phyloP scores from a whole-genome alignment of 179 eudicot species.

The Camellia oleifera region DNA sequence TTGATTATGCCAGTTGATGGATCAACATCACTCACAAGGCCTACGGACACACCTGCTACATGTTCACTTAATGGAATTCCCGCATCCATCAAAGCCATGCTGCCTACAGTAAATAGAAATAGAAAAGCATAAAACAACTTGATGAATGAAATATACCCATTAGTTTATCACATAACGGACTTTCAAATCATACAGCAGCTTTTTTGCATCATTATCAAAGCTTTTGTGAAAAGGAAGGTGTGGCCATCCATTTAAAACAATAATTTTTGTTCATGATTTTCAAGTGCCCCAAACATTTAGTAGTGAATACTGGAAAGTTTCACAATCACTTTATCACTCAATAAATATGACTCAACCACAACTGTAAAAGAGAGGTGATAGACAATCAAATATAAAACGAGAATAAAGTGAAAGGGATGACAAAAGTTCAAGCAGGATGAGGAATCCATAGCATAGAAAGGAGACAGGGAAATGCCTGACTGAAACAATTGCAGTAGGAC shows the following conservation, averaged over 20 bases:
- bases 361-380: neutral
- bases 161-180: neutral
- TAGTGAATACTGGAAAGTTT: neutral
- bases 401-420: neutral
- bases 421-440: neutral
- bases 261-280: neutral
- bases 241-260: neutral
- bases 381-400: neutral
- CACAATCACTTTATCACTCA: neutral
- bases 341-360: neutral
- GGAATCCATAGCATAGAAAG: neutral
- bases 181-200: neutral
- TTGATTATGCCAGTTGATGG: constrained; percentile 63
- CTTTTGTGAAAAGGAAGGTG: neutral
- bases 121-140: neutral
- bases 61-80: constrained; percentile 89
- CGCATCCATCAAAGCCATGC: constrained; percentile 98
- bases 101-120: constrained; percentile 45
- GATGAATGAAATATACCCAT: neutral
- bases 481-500: neutral
- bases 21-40: constrained; percentile 85
- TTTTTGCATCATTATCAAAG: neutral
- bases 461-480: neutral
- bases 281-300: neutral
- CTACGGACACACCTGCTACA: constrained; percentile 95